Percentiles rank a stretch among this genome's conserved stretches.
Conservation (phyloP, 108 stramenopile genomes). For the Conticribra guillardii region DNA sequence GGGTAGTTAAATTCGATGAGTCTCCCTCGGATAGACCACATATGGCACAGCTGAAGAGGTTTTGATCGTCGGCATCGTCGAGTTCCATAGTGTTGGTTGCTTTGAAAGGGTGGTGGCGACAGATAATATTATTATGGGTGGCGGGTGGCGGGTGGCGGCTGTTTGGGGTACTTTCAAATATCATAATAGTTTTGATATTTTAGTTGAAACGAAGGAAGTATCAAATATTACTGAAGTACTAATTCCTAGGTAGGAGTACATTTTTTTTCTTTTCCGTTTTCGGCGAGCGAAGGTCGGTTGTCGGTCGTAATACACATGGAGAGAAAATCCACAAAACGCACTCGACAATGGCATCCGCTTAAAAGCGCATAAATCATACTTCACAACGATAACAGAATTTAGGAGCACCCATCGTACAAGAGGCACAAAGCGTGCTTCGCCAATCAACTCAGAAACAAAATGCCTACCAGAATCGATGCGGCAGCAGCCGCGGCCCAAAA, state of each 20-base stretch:
- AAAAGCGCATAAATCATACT: too few relatives aligned
- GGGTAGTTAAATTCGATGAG: constrained; percentile 81
- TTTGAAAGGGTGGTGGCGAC: neutral
- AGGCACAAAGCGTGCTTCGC: neutral
- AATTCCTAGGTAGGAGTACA: too few relatives aligned
- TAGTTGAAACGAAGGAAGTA: too few relatives aligned
- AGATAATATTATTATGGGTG: neutral
- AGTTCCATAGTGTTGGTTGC: constrained; percentile 33
- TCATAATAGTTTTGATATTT: too few relatives aligned
- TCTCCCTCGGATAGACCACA: constrained; percentile 85
- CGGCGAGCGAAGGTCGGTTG: too few relatives aligned
- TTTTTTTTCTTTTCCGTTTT: too few relatives aligned
- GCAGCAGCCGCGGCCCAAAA: neutral
- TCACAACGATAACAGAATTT: neutral
- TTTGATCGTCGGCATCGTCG: constrained; percentile 62
- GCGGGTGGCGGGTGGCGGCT: neutral
- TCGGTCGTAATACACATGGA: too few relatives aligned
- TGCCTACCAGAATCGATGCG: constrained; percentile 12
- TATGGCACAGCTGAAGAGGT: constrained; percentile 85
- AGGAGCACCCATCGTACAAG: neutral
- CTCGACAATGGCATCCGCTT: too few relatives aligned
- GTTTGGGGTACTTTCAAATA: too few relatives aligned
- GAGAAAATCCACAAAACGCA: too few relatives aligned
- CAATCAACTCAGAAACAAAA: neutral
- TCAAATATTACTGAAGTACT: too few relatives aligned